A percentile compares a stretch with the other conserved stretches of the same genome.
phyloP scores from a whole-genome alignment of 2,329 filamentous ascomycete genomes.

The Neonectria neomacrospora region DNA sequence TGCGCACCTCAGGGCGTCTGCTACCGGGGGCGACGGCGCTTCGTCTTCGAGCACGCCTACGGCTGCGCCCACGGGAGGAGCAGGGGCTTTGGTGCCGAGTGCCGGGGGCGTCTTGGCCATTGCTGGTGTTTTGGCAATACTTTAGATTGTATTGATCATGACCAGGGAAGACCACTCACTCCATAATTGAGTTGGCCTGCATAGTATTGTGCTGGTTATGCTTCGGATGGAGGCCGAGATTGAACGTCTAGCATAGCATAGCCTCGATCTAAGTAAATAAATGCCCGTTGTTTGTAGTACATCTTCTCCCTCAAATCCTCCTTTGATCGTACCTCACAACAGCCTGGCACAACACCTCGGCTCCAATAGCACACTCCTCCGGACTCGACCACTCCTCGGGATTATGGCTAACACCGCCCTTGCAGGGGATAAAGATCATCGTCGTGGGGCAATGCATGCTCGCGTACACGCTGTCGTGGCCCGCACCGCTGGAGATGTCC shows the following conservation, averaged over 20 bases:
- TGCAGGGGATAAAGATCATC: slow-evolving; percentile 54
- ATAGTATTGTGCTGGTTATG: not conserved
- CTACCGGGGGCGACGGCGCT: not conserved
- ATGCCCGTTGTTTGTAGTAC: slow-evolving; percentile 3
- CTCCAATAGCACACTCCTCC: slow-evolving; percentile 47
- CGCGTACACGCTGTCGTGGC: slow-evolving; percentile 53
- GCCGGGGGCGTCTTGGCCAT: not conserved
- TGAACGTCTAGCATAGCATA: not conserved
- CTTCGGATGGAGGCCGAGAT: too few relatives aligned
- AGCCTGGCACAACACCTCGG: slow-evolving; percentile 40
- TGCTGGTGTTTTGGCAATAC: not conserved
- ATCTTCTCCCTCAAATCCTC: slow-evolving; percentile 10
- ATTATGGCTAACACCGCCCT: slow-evolving; percentile 52
- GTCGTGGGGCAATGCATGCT: slow-evolving; percentile 49
- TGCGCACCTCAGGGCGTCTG: slow-evolving; percentile 29
- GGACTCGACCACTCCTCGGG: slow-evolving; percentile 51
- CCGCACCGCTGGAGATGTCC: slow-evolving; percentile 52
- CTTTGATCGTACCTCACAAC: slow-evolving; percentile 41
- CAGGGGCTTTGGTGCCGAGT: slow-evolving; percentile 1
- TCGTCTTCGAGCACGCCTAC: slow-evolving; percentile 7
- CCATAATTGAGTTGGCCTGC: not conserved
- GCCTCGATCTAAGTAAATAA: not conserved
- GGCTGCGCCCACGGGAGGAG: slow-evolving; percentile 2
- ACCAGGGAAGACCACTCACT: not conserved
- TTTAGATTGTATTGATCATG: not conserved